Evolutionary conservation across 139 green algal genomes (phyloP), one percentile per base, ranked within the genome.

Genomic region (Chlorella sp.): DNA sequence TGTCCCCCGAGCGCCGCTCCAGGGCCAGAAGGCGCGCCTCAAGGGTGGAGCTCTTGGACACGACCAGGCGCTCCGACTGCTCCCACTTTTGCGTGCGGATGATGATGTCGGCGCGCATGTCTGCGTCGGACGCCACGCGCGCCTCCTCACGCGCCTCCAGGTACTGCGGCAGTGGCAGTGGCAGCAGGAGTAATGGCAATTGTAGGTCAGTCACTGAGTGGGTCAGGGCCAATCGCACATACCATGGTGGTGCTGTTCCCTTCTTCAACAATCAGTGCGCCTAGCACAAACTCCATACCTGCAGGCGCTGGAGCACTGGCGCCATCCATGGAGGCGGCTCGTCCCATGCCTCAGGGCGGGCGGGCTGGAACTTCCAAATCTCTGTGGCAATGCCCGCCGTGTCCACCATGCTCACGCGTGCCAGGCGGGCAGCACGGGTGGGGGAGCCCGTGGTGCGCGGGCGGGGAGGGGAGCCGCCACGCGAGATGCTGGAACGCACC

Each of bases 81-180:
- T 64, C 55, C 55, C 55, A 64, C 22, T 20, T 10, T 29, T 64
- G 55, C 22, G 22, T 64, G 55, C 55, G 55, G 20, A 64, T 31
- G 55, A 64, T 27, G 55, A 64, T 29, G 55, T 64, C 55, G 55
- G 55, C 55, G 55, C 55, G 55, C 55, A 64, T 31, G 20, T 10
- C 17, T 29, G 17, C 55, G 24, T 64, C 55, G 20, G 17, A 10
- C 6, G 24, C 24, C 4, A 4, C 6, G 24, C 55, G 55, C 24
- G 22, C 55, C 27, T 27, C 20, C 55, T 64, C 55, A 27, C 55
- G 55, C 55, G 55, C 55, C 55, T 64, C 55, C 22, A 64, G 24
- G 4, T 31, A 4, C 24, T 64, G 55, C 55, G 27, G 55, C 20
- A 10, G 24, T 24, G 42, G 42, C 42, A 55, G 42, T 55, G 17